These are phyloP conservation scores for Darksidea phi DNA, from an alignment of 495 filamentous ascomycete species.

Conservation along the genomic window DNA sequence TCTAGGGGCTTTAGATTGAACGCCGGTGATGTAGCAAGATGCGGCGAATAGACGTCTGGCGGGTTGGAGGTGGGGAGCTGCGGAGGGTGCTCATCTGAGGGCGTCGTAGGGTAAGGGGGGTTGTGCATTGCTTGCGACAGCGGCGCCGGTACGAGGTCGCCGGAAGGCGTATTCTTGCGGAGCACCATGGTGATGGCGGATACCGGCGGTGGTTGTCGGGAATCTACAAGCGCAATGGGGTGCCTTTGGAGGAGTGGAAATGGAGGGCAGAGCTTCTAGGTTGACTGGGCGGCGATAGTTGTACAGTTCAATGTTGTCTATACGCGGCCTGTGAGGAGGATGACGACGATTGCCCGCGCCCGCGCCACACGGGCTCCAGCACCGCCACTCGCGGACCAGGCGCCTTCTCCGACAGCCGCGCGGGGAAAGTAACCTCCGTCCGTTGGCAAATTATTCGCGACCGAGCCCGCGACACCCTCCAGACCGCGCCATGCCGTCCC, in stretches of 20 bases:
- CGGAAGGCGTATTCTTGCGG: slow-evolving; percentile 25
- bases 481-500: slow-evolving; percentile 43
- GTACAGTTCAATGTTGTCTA: no score
- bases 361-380: no score
- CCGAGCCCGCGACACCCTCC: no score
- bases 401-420: no score
- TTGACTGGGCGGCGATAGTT: no score
- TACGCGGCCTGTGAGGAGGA: no score
- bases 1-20: slow-evolving; percentile 24
- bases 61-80: slow-evolving; percentile 10
- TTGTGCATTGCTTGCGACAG: slow-evolving; percentile 37
- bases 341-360: no score
- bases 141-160: slow-evolving; percentile 32
- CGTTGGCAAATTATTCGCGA: no score
- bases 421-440: no score
- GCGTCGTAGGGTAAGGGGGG: slow-evolving; percentile 38
- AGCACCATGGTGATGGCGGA: slow-evolving; percentile 27
- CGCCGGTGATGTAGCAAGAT: slow-evolving; percentile 17
- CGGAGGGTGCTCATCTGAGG: slow-evolving; percentile 26
- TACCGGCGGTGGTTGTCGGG: neutral
- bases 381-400: no score
- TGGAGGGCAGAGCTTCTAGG: no score
- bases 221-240: no score
- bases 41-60: slow-evolving; percentile 17
- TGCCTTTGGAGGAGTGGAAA: neutral